Conservation (phyloP, 2,329 filamentous ascomycete species). For the Sclerotinia nivalis region DNA sequence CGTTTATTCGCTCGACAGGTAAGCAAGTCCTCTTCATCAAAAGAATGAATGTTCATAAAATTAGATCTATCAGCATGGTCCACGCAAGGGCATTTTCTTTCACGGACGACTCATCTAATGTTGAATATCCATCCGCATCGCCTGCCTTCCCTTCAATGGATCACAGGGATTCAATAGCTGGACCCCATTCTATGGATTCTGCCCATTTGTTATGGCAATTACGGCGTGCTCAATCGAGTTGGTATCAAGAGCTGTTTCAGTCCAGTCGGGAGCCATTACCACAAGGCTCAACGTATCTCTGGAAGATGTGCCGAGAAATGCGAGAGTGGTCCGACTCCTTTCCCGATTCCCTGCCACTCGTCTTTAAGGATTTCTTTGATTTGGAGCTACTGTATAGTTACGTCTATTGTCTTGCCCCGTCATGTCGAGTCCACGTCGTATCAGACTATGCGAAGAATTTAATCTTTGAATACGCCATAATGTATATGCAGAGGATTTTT, state of each 20-base stretch:
- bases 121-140: constrained; percentile 67
- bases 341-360: constrained; percentile 62
- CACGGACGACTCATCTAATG: constrained; percentile 82
- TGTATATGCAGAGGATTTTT: constrained; percentile 76
- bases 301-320: constrained; percentile 75
- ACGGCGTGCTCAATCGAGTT: constrained; percentile 80
- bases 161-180: constrained; percentile 44
- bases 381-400: constrained; percentile 89
- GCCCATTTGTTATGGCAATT: constrained; percentile 80
- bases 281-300: constrained; percentile 70
- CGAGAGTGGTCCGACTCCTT: constrained; percentile 79
- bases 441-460: constrained; percentile 75
- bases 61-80: constrained; percentile 82
- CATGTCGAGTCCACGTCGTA: constrained; percentile 69
- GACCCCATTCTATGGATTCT: constrained; percentile 60
- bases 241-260: constrained; percentile 88
- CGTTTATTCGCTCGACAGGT: constrained; percentile 87
- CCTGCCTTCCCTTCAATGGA: constrained; percentile 36
- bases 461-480: constrained; percentile 82
- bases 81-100: constrained; percentile 89
- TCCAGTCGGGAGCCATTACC: constrained; percentile 68
- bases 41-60: constrained; percentile 12
- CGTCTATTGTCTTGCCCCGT: constrained; percentile 84
- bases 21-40: constrained; percentile 33
- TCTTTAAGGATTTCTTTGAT: constrained; percentile 76